Evolutionary conservation across 2,329 filamentous ascomycete genomes (phyloP), one percentile per base, ranked within the genome.

Genomic region (Aspergillus calidoustus): DNA sequence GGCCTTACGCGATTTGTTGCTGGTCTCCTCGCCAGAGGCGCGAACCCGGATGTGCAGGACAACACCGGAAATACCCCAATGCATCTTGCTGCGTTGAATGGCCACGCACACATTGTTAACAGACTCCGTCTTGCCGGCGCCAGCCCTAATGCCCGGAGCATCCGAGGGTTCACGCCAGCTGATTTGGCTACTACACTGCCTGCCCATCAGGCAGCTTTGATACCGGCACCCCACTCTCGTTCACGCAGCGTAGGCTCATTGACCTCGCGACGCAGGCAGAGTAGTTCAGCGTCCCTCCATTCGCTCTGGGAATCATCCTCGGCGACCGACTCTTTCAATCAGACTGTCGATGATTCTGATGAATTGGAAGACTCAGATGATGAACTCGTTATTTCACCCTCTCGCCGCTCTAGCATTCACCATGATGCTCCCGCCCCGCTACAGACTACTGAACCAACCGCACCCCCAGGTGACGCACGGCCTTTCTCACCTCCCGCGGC

Each of bases 1-100:
- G 91, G 91, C 6, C 85, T 92, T 67, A 86, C 89, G 65, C 86
- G 90, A 51, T 89, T 96, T 65, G 91, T 91, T 54, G 90, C 90
- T 13, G 91, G 89, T 31, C 83, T 96, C 28, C 80, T 96, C 22
- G 90, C 89, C 9, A 86, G 91, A 65, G 91, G 91, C n/a, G 91
- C 91, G 22, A 89, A 90, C 70, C 87, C 89, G 1, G 88, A 94
- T 69, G 81, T 88, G 43, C 85, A 87, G 59, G 92, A 96, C 73
- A 89, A 88, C 64, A 89, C 90, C 54, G 92, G 92, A 23, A 94
- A 92, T 76, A 92, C 91, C 4, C 88, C 92, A 15, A 84, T 96
- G 79, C 91, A 96, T 75, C 86, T 94, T 72, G 92, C 92, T 22
- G 88, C 90, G 28, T 84, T 96, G 71, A 89, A 91, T 74, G 87